phyloP scores from a whole-genome alignment of 805 yeast species.

The Lachancea quebecensis region DNA sequence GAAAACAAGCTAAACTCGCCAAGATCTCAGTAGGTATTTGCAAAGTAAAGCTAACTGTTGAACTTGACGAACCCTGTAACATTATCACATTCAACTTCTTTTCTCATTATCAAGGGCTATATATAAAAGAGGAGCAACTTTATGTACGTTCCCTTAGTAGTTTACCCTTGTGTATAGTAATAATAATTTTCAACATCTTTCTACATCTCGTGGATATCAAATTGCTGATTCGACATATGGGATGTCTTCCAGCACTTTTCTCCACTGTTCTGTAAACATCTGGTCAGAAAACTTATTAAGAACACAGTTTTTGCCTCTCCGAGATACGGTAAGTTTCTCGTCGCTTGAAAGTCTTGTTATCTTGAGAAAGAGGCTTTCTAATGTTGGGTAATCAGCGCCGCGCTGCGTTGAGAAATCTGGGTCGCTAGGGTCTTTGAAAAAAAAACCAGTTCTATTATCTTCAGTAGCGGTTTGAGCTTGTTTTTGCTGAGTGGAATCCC shows the following conservation, averaged over 20 bases:
- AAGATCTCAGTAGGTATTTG: not conserved
- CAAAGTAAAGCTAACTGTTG: not conserved
- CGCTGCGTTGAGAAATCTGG: constrained; percentile 48
- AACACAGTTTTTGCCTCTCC: constrained; percentile 41
- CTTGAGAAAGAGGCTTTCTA: constrained; percentile 43
- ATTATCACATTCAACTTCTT: not conserved
- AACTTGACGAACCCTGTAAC: constrained; percentile 1
- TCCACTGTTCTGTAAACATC: constrained; percentile 52
- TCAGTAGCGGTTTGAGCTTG: constrained; percentile 28
- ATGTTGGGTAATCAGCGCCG: constrained; percentile 35
- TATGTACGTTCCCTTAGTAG: not conserved
- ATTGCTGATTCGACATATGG: not conserved
- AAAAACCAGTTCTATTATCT: constrained; percentile 61
- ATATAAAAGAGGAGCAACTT: not conserved
- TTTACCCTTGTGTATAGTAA: too few species aligned
- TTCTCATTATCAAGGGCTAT: not conserved
- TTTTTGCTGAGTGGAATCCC: constrained; percentile 32
- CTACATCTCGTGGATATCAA: too few species aligned
- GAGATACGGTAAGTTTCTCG: constrained; percentile 38
- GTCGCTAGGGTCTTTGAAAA: constrained; percentile 64
- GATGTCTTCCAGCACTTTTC: constrained; percentile 18
- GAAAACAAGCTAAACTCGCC: not conserved
- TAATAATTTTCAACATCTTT: too few species aligned
- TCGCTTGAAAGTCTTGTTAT: constrained; percentile 36
- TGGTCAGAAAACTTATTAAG: constrained; percentile 54